These are phyloP conservation scores for Stachybotrys echinatus DNA, from an alignment of 2,329 filamentous ascomycete genomes.

Conservation along the genomic window DNA sequence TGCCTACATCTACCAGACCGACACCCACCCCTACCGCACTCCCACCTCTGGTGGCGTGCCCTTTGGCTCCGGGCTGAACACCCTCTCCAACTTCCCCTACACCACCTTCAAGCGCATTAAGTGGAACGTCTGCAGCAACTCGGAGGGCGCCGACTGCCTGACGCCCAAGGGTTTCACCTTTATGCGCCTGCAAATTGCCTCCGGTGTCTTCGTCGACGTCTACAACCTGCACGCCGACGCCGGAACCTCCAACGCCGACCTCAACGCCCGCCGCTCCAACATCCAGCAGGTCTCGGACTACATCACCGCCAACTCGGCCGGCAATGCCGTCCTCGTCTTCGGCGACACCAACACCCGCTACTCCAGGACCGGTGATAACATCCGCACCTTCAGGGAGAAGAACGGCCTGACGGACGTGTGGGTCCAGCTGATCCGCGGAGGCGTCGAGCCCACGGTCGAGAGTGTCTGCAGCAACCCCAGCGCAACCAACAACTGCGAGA, in stretches of 20 bases:
- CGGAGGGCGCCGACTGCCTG: conserved; percentile 54
- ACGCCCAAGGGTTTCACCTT: conserved; percentile 67
- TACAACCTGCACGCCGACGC: conserved; percentile 67
- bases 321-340: conserved; percentile 58
- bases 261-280: conserved; percentile 51
- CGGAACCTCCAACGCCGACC: conserved; percentile 45
- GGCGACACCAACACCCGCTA: conserved; percentile 65
- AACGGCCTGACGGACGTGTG: conserved; percentile 54
- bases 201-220: conserved; percentile 51
- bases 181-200: conserved; percentile 50
- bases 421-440: conserved; percentile 48
- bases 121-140: conserved; percentile 54
- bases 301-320: conserved; percentile 49
- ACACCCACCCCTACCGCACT: conserved; percentile 55
- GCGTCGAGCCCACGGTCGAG: conserved; percentile 38
- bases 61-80: conserved; percentile 61
- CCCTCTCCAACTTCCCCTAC: conserved; percentile 54
- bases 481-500: conserved; percentile 51
- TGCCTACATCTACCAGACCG: conserved; percentile 54
- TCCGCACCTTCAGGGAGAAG: conserved; percentile 40
- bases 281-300: conserved; percentile 54
- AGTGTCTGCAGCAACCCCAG: conserved; percentile 52
- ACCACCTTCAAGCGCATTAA: conserved; percentile 46
- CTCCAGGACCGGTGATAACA: conserved; percentile 37
- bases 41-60: conserved; percentile 59